Percentiles rank a stretch among this genome's conserved stretches.
These are phyloP conservation scores for Tuber melanosporum DNA, from an alignment of 495 filamentous ascomycete species.

Conservation along the genomic window DNA sequence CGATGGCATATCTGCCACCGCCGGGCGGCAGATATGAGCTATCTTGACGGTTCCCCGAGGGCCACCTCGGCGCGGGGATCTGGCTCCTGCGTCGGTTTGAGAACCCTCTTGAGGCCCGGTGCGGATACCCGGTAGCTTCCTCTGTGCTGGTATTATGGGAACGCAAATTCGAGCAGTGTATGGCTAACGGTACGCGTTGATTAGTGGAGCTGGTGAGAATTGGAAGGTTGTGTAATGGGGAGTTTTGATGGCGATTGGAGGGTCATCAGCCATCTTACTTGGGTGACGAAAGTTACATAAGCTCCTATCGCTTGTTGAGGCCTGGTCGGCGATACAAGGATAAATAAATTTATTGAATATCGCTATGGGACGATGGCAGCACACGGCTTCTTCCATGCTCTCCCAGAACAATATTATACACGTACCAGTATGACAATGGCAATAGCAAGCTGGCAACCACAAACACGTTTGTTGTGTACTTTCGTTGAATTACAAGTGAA, in stretches of 20 bases:
- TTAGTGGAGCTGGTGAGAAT: background rate
- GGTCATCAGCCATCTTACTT: background rate
- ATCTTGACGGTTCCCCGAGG: too few relatives aligned
- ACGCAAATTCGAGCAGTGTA: too few relatives aligned
- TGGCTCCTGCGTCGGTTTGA: too few relatives aligned
- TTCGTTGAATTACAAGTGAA: background rate
- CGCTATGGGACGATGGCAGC: background rate
- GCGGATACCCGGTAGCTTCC: too few relatives aligned
- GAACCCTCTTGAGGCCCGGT: too few relatives aligned
- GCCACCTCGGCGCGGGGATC: too few relatives aligned
- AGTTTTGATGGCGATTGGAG: background rate
- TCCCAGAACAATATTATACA: background rate
- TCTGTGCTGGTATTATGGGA: too few relatives aligned
- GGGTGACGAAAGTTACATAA: background rate
- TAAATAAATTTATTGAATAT: too few relatives aligned
- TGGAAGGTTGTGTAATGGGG: background rate
- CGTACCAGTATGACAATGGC: background rate
- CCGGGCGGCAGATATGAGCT: too few relatives aligned
- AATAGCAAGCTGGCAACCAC: background rate
- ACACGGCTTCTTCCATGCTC: background rate
- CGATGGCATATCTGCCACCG: too few relatives aligned
- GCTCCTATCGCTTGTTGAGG: background rate
- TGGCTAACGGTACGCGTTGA: too few relatives aligned
- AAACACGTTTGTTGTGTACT: background rate
- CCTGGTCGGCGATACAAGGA: too few relatives aligned